Conservation (phyloP, 352 stramenopile species). For the Globisporangium abappressorium region DNA sequence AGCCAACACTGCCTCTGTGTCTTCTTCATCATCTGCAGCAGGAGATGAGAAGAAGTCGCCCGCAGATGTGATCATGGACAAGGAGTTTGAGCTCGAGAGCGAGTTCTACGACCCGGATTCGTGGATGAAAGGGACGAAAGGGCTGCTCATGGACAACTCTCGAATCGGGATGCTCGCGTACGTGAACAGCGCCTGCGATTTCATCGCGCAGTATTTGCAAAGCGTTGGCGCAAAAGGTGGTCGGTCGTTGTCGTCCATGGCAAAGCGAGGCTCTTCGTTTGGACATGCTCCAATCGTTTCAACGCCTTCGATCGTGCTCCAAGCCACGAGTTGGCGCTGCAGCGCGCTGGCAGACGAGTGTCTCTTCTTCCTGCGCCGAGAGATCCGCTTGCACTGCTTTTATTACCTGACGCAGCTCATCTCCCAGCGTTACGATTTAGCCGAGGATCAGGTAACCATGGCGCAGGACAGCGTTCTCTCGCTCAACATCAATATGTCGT, state of each 20-base stretch:
- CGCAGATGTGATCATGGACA: slow-evolving; percentile 44
- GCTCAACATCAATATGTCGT: slow-evolving; percentile 75
- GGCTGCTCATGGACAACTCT: slow-evolving; percentile 71
- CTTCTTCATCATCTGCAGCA: slow-evolving; percentile 8
- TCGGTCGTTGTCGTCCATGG: neutral
- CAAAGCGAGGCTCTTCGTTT: slow-evolving; percentile 18
- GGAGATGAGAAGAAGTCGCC: slow-evolving; percentile 16
- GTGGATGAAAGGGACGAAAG: slow-evolving; percentile 44
- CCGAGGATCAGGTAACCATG: slow-evolving; percentile 55
- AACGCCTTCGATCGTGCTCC: slow-evolving; percentile 30
- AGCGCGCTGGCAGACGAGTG: slow-evolving; percentile 73
- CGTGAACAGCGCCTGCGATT: slow-evolving; percentile 71
- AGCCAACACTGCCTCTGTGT: neutral
- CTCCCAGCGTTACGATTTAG: slow-evolving; percentile 57
- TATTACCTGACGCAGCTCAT: slow-evolving; percentile 77
- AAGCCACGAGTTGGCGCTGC: slow-evolving; percentile 65
- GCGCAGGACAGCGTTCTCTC: slow-evolving; percentile 70
- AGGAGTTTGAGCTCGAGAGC: slow-evolving; percentile 62
- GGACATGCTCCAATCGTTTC: neutral
- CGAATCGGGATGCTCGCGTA: slow-evolving; percentile 77
- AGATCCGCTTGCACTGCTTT: slow-evolving; percentile 73
- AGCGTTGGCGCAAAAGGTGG: slow-evolving; percentile 6
- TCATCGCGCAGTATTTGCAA: slow-evolving; percentile 60
- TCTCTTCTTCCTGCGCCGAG: slow-evolving; percentile 72
- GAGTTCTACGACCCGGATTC: slow-evolving; percentile 56